Evolutionary conservation across 2,329 filamentous ascomycete genomes (phyloP), one percentile per base, ranked within the genome.

Genomic region (Teratosphaeria destructans): DNA sequence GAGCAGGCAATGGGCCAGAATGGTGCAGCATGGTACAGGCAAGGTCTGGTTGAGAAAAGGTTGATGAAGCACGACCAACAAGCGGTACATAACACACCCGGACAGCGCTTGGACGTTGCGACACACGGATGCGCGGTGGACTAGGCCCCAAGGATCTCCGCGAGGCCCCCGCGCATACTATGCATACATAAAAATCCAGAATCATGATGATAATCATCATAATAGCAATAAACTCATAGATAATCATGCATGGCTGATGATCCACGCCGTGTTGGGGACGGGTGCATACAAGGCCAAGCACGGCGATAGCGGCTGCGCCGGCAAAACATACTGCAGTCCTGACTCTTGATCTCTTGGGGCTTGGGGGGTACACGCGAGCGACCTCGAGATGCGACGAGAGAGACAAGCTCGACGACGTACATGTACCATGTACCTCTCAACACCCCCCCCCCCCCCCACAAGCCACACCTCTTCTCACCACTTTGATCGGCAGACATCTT

Each of bases 271-370:
- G 62, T 64, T 64, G 63, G 60, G 63, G 60, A 63, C 58, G 54
- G 60, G 16, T 57, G 56, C 57, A 57, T 47, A 52, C n/a, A 39
- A 39, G 52, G 62, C 61, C 62, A 62, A 64, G 61, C 6, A 55
- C 39, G 37, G 62, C 59, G 57, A 62, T 60, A 61, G 63, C 63
- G 63, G 63, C 63, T 56, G 49, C 61, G 57, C 61, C 63, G 63
- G 63, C 63, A 59, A 23, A 54, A 34, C 12, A 55, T 29, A 47
- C 49, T 53, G 32, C 57, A 52, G 16, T 32, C 35, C 16, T 14
- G 34, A 53, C 52, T 35, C 37, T 54, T 49, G 1, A 23, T 23
- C 23, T 23, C 23, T 23, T 23, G 23, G 23, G 23, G 23, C 23
- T 2, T 23, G 23, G 23, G 23, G 7, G 7, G 43, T 43, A 63